A percentile compares a stretch with the other conserved stretches of the same genome.
Evolutionary conservation across 805 yeast species (phyloP).

Genomic region (Ogataea pilisensis): DNA sequence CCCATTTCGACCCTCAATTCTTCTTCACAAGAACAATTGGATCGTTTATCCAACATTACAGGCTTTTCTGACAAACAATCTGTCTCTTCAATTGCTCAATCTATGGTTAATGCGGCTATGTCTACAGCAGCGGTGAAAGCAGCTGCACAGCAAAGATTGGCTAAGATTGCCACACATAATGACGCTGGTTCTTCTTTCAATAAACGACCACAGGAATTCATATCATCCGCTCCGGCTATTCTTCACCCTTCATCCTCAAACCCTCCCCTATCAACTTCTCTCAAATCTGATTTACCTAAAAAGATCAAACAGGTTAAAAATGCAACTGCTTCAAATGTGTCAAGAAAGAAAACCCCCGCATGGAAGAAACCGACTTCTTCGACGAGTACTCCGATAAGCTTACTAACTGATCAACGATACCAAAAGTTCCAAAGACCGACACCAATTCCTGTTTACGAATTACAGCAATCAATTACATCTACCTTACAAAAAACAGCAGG

Average conservation of each 20-base stretch:
- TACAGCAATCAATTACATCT: neutral
- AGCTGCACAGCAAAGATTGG: slow-evolving; percentile 22
- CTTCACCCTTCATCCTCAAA: neutral
- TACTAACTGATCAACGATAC: slow-evolving; percentile 11
- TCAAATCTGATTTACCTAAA: neutral
- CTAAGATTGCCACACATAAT: slow-evolving; percentile 23
- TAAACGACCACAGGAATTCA: slow-evolving; percentile 7
- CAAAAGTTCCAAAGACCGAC: slow-evolving; percentile 19
- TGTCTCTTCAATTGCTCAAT: slow-evolving; percentile 8
- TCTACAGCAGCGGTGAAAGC: slow-evolving; percentile 20
- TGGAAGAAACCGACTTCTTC: neutral
- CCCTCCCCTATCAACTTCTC: no score
- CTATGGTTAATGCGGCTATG: slow-evolving; percentile 22
- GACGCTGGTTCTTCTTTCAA: slow-evolving; percentile 14
- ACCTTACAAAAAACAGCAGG: neutral
- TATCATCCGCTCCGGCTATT: neutral
- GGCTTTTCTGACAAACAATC: slow-evolving; percentile 2
- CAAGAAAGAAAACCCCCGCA: neutral
- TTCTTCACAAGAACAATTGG: neutral
- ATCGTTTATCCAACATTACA: no score
- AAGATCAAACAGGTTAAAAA: neutral
- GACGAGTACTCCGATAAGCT: neutral
- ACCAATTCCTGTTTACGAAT: slow-evolving; percentile 2
- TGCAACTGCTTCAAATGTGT: neutral
- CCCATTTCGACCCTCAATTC: no score